phyloP scores from a whole-genome alignment of 495 filamentous ascomycete species.

The Acidomyces sp. region DNA sequence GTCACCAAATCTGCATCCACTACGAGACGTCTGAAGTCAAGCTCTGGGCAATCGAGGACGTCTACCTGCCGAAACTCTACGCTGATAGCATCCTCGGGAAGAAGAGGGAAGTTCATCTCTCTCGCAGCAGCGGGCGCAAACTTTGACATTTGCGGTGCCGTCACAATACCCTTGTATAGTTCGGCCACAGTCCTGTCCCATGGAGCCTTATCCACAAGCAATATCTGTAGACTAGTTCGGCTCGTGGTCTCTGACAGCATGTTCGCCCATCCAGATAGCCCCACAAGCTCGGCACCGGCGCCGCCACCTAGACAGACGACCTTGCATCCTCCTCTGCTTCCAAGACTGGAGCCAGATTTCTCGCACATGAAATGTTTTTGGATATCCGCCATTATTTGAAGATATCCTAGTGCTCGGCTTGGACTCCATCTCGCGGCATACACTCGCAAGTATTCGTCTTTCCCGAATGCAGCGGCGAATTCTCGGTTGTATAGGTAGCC shows the following conservation, averaged over 20 bases:
- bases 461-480: conserved; percentile 66
- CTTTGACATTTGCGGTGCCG: conserved; percentile 36
- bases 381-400: conserved; percentile 43
- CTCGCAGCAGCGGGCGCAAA: conserved; percentile 43
- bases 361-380: conserved; percentile 25
- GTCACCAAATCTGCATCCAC: conserved; percentile 48
- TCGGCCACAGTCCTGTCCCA: conserved; percentile 51
- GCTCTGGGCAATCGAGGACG: conserved; percentile 40
- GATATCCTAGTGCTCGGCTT: conserved; percentile 65
- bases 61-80: conserved; percentile 48
- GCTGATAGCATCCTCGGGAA: conserved; percentile 27
- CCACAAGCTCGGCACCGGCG: conserved; percentile 72
- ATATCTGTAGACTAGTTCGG: conserved; percentile 36
- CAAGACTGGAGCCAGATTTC: background rate
- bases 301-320: conserved; percentile 72
- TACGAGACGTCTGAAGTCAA: conserved; percentile 32
- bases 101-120: conserved; percentile 33
- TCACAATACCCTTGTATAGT: conserved; percentile 37
- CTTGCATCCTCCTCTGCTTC: background rate
- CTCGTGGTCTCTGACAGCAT: conserved; percentile 1
- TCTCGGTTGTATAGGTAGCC: conserved; percentile 70
- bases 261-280: conserved; percentile 49
- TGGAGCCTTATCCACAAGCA: conserved; percentile 63
- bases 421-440: conserved; percentile 87
- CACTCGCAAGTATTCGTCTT: conserved; percentile 50